Evolutionary conservation across 2,329 filamentous ascomycete species (phyloP), one percentile per base, ranked within the genome.

Genomic region (Cryphonectria radicalis): DNA sequence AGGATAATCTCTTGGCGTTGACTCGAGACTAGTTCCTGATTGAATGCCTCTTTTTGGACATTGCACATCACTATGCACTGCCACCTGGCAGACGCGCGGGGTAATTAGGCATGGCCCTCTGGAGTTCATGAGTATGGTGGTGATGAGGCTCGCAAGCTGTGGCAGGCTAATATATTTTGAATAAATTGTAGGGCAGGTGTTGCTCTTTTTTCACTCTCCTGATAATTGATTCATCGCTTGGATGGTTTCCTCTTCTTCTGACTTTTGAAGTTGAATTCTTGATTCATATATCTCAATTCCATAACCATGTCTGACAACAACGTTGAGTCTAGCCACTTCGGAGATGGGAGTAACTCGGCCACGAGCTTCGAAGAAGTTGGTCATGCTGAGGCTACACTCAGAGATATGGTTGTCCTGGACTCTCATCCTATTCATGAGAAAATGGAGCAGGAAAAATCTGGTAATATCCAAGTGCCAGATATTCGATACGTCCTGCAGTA

Each of bases 401-500:
- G 68, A 14, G 76, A 77, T 63, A 68, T 78, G 22, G 63, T 60
- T 25, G 32, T 40, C n/a, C 60, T 6, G 17, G 40, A 64, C 13
- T 14, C 43, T 32, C 40, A 37, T 46, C 28, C 22, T 32, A 46
- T n/a, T n/a, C 28, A 32, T 32, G 46, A 57, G 14, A 13, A 14
- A n/a, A 62, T 32, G 32, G 32, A 11, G 46, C 37, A 25, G 28
- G n/a, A 64, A 32, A 40, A 32, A 19, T 11, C 13, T 14, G 4
- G 32, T 32, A 32, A 50, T 19, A 75, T 11, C 22, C 75, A 80
- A n/a, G 77, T 81, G 10, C 81, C 82, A 3, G 80, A 84, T 57
- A 76, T 85, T 19, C 77, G 82, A 63, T 83, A 85, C 72, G 78
- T 83, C 4, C 76, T 85, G 46, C 80, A 81, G 69, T 83, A 83